phyloP scores from a whole-genome alignment of 306 rosid genomes.

The Calophaca sinica region DNA sequence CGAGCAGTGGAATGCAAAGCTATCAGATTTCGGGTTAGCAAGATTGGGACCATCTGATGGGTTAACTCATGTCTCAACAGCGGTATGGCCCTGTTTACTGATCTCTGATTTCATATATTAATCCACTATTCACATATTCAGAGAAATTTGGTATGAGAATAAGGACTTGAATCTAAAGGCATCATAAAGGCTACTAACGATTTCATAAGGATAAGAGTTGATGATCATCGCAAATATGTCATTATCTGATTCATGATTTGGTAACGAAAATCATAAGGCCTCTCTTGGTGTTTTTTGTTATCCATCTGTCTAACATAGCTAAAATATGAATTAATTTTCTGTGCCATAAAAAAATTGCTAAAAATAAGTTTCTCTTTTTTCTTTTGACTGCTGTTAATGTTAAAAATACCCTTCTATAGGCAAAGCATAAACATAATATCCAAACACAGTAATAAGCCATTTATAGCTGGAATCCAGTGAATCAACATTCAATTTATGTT shows the following conservation, averaged over 20 bases:
- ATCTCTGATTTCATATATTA: constrained; percentile 36
- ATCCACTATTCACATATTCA: constrained; percentile 23
- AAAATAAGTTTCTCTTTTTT: constrained; percentile 22
- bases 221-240: constrained; percentile 20
- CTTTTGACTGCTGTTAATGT: constrained; percentile 10
- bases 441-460: constrained; percentile 5
- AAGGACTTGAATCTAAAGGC: constrained; percentile 12
- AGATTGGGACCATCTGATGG: constrained; percentile 98
- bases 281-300: not conserved
- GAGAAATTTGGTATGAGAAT: constrained; percentile 9
- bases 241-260: constrained; percentile 27
- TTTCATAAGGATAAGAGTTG: not conserved
- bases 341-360: not conserved
- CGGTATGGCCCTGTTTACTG: constrained; percentile 65
- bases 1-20: constrained; percentile 95
- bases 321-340: constrained; percentile 30
- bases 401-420: constrained; percentile 4
- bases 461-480: constrained; percentile 20
- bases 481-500: constrained; percentile 37
- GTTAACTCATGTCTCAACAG: constrained; percentile 93
- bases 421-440: constrained; percentile 14
- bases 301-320: constrained; percentile 1
- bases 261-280: constrained; percentile 17
- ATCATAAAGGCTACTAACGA: not conserved
- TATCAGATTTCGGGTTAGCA: constrained; percentile 94